Base-by-base conservation (phyloP, 2,329 filamentous ascomycete genomes). In the Amylocarpus encephaloides region DNA sequence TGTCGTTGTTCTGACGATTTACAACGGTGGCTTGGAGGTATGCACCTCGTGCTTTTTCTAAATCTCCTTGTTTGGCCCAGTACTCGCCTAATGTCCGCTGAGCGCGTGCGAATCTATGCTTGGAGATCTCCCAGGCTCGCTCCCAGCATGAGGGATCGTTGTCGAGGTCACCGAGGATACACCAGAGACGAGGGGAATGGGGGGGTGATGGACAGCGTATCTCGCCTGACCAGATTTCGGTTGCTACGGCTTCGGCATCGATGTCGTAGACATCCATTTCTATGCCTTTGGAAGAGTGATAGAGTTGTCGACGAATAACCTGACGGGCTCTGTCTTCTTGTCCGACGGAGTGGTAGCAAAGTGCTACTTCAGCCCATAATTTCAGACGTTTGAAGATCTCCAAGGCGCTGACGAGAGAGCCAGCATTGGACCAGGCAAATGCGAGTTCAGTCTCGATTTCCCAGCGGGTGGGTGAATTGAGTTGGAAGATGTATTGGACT, bases 301-400 rank as follows among this genome's bases (percentile, higher is more conserved):
- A 96, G 0, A 98, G 73, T 48, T 92, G 83, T 68, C 83, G 83
- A 47, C 88, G 80, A 13, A 97, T 73, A 43, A 96, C 78, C 2
- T 77, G 78, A 49, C 80, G 81, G 1, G 90, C 93, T 63, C 93
- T 93, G 19, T 86, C 86, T 68, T 96, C 91, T 69, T 80, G 46
- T 70, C 71, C 50, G 75, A 46, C 60, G 70, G 73, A 16, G 71
- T 79, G 41, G 66, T 74, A 64, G 66, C 93, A 98, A 1, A 98
- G 75, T 0, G 93, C 92, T 4, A 91, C 89, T 69, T 98, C 93
- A 1, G 93, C 88, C 90, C 93, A 97, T 67, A 97, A 84, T 50
- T 90, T 83, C 15, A 98, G 72, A 2, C 93, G 80, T 70, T 95
- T 91, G 70, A 97, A 98, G 53, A 98, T 97, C 53, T 96, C 93